Conservation (phyloP, 345 rosid genomes). For the Corymbia maculata region DNA sequence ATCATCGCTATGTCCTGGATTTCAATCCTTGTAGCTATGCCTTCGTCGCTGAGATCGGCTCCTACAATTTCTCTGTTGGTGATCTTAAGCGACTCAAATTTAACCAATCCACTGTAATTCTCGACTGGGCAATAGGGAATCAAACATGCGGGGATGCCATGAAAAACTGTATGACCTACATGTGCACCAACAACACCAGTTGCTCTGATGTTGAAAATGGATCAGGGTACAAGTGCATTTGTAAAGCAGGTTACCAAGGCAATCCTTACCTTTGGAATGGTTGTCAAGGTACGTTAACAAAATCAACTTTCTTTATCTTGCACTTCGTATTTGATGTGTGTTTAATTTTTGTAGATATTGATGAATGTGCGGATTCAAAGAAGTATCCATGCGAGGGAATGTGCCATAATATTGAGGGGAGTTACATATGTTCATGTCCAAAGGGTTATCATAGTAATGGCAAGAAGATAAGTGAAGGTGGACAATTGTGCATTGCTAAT, state of each 20-base stretch:
- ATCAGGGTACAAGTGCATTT: slow-evolving; percentile 6
- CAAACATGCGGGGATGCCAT: background rate
- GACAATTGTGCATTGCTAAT: background rate
- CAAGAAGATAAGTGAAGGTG: rapidly evolving
- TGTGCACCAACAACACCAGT: background rate
- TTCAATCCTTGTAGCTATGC: slow-evolving; percentile 18
- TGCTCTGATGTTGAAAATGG: background rate
- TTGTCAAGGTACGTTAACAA: background rate
- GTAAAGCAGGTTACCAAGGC: slow-evolving; percentile 7
- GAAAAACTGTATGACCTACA: background rate
- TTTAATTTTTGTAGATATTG: background rate
- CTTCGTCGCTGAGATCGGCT: background rate
- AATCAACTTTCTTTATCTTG: background rate
- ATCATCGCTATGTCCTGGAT: background rate
- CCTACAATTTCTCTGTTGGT: background rate
- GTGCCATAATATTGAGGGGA: background rate
- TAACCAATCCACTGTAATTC: background rate
- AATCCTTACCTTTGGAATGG: slow-evolving; percentile 5
- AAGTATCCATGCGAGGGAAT: background rate
- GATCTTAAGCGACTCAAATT: background rate
- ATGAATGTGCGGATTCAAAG: background rate
- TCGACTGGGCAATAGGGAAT: background rate
- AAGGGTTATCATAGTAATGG: background rate
- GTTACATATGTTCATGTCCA: background rate
- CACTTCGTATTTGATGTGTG: background rate